Percentiles rank a stretch among this genome's conserved stretches.
Evolutionary conservation across 2,329 filamentous ascomycete species (phyloP).

Genomic region (Coniella vitis): DNA sequence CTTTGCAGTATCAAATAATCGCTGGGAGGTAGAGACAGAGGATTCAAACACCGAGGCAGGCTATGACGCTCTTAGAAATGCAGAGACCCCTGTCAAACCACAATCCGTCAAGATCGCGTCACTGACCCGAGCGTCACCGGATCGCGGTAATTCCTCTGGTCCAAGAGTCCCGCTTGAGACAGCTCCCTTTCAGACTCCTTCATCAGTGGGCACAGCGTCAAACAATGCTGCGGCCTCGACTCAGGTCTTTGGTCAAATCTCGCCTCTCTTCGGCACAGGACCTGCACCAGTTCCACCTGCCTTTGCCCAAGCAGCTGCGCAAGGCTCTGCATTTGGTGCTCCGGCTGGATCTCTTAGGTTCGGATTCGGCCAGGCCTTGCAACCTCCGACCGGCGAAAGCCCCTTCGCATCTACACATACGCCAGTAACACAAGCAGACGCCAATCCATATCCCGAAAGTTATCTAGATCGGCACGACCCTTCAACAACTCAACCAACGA

Average conservation of each 20-base stretch:
- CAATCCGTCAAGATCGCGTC: no score
- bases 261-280: background rate
- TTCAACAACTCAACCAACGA: background rate
- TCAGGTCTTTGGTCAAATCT: background rate
- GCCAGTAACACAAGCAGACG: background rate
- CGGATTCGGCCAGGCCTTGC: conserved; percentile 12
- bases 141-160: background rate
- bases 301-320: background rate
- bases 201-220: background rate
- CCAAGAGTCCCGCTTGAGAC: no score
- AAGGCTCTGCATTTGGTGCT: conserved; percentile 2
- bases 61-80: no score
- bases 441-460: conserved; percentile 6
- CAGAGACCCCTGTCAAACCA: no score
- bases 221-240: background rate
- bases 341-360: conserved; percentile 9
- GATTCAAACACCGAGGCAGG: background rate
- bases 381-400: background rate
- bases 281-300: background rate
- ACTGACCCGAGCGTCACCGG: no score
- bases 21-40: no score
- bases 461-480: conserved; percentile 7
- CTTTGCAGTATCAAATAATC: background rate
- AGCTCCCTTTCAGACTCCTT: background rate
- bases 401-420: conserved; percentile 1